A percentile compares a stretch with the other conserved stretches of the same genome.
Conservation (phyloP, 2,329 filamentous ascomycete species). For the Cercospora sojina region DNA sequence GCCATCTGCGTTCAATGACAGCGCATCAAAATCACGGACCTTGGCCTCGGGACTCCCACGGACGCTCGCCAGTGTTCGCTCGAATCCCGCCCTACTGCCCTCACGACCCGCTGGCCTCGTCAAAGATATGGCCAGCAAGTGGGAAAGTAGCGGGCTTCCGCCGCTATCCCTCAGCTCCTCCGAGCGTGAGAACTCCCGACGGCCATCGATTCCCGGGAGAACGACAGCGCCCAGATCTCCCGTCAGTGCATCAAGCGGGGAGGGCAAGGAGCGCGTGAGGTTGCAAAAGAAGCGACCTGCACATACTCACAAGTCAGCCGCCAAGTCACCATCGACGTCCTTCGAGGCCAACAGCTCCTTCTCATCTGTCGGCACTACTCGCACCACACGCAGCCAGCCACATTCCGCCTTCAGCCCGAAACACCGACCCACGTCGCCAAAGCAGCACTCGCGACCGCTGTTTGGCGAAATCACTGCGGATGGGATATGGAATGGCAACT, state of each 20-base stretch:
- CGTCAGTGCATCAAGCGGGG: slow-evolving; percentile 26
- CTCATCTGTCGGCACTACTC: slow-evolving; percentile 28
- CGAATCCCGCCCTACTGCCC: slow-evolving; percentile 34
- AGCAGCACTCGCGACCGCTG: slow-evolving; percentile 52
- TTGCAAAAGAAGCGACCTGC: slow-evolving; percentile 35
- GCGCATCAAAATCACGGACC: slow-evolving; percentile 8
- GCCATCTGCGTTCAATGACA: slow-evolving; percentile 9
- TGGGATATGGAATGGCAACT: slow-evolving; percentile 49
- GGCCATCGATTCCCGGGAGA: slow-evolving; percentile 22
- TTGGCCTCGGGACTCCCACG: slow-evolving; percentile 23
- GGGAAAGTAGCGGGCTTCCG: slow-evolving; percentile 53
- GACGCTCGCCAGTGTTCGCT: slow-evolving; percentile 29
- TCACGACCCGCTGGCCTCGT: slow-evolving; percentile 48
- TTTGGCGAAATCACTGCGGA: slow-evolving; percentile 74
- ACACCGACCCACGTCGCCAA: slow-evolving; percentile 21
- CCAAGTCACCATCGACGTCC: slow-evolving; percentile 31
- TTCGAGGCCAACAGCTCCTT: slow-evolving; percentile 33
- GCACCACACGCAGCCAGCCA: slow-evolving; percentile 32
- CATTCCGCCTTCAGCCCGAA: slow-evolving; percentile 30
- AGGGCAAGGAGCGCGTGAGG: slow-evolving; percentile 29
- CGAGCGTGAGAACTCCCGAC: slow-evolving; percentile 31
- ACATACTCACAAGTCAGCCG: slow-evolving; percentile 26
- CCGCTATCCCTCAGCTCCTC: slow-evolving; percentile 25
- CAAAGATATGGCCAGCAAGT: slow-evolving; percentile 75
- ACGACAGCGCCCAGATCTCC: slow-evolving; percentile 31